These are phyloP conservation scores for Oleoguttula mirabilis DNA, from an alignment of 495 filamentous ascomycete genomes.

Conservation along the genomic window DNA sequence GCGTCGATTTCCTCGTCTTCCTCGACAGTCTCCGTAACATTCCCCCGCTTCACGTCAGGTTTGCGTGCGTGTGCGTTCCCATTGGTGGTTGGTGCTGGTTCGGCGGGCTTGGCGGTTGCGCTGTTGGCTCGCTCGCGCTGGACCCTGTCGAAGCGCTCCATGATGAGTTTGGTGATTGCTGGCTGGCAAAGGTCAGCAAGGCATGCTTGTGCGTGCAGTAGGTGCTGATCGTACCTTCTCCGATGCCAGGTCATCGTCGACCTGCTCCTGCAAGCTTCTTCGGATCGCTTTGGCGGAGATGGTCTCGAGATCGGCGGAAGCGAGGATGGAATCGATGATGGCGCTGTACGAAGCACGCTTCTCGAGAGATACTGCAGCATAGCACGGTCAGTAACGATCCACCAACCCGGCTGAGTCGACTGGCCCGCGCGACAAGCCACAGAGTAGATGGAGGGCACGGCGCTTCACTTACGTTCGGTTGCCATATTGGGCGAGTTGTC, in stretches of 20 bases:
- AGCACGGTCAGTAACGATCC: too few relatives aligned
- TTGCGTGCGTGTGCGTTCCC: constrained; percentile 22
- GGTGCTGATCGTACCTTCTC: constrained; percentile 81
- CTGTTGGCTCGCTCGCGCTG: constrained; percentile 37
- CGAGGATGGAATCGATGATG: constrained; percentile 87
- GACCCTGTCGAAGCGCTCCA: constrained; percentile 78
- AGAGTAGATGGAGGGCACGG: too few relatives aligned
- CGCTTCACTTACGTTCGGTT: constrained; percentile 10
- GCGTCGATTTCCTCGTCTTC: not conserved
- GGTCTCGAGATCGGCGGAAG: constrained; percentile 68
- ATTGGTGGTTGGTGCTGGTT: constrained; percentile 35
- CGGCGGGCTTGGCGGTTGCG: constrained; percentile 6
- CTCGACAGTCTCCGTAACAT: not conserved
- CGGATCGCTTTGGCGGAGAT: constrained; percentile 89
- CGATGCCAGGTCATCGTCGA: constrained; percentile 69
- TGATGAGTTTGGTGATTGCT: constrained; percentile 71
- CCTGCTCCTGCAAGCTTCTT: constrained; percentile 62
- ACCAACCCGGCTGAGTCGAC: too few relatives aligned
- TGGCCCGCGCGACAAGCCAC: too few relatives aligned
- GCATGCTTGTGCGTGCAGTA: constrained; percentile 1
- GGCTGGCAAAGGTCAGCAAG: constrained; percentile 38
- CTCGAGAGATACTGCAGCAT: constrained; percentile 53
- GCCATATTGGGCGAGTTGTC: constrained; percentile 3
- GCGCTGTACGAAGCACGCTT: constrained; percentile 56
- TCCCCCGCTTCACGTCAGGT: not conserved